These are phyloP conservation scores for Flaveria brownii DNA, from an alignment of 129 eudicot species.

Conservation along the genomic window DNA sequence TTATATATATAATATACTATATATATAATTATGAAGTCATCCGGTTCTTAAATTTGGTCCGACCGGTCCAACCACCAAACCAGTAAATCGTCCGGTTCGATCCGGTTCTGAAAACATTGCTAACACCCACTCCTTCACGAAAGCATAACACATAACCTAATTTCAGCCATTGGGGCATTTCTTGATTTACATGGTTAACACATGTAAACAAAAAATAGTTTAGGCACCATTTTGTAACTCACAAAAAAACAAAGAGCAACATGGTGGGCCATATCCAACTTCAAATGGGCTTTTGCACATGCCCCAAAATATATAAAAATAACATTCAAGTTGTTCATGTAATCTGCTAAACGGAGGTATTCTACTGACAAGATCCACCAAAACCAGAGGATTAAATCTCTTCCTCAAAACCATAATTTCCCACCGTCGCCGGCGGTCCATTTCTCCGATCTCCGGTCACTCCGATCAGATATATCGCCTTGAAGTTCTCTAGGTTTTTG, in stretches of 20 bases:
- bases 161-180: too few species aligned
- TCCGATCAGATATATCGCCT: not conserved
- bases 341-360: not conserved
- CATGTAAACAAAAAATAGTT: not conserved
- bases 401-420: not conserved
- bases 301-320: not conserved
- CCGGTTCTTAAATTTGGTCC: too few species aligned
- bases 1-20: too few species aligned
- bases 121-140: too few species aligned
- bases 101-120: too few species aligned
- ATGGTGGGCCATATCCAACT: not conserved
- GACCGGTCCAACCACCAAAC: too few species aligned
- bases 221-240: not conserved
- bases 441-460: not conserved
- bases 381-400: not conserved
- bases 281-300: constrained; percentile 6
- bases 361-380: not conserved
- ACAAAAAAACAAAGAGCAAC: not conserved
- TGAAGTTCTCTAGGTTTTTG: not conserved
- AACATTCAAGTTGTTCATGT: not conserved
- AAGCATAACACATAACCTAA: too few species aligned
- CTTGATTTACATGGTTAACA: not conserved
- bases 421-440: constrained; percentile 5
- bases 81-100: too few species aligned
- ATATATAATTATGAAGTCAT: too few species aligned